Percentiles rank a stretch among this genome's conserved stretches.
These are phyloP conservation scores for Citrus australasica DNA, from an alignment of 345 rosid species.

Conservation along the genomic window DNA sequence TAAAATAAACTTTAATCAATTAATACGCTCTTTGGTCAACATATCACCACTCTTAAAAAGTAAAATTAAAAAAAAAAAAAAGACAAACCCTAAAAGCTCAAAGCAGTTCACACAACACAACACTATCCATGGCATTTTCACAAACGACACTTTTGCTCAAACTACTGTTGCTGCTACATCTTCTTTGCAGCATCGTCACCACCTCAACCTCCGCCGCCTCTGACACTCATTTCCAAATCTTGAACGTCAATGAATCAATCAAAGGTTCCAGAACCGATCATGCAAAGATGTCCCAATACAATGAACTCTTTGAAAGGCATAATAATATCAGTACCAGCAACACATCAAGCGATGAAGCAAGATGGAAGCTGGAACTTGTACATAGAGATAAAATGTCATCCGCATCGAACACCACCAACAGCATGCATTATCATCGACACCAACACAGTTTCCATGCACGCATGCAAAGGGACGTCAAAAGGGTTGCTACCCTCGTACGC, in stretches of 20 bases:
- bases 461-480: constrained; percentile 52
- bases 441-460: constrained; percentile 54
- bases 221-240: constrained; percentile 46
- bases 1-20: not conserved
- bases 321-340: not conserved
- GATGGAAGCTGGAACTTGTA: constrained; percentile 47
- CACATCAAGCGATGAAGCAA: not conserved
- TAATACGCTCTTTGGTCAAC: not conserved
- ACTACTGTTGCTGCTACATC: constrained; percentile 8
- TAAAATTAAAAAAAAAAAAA: not conserved
- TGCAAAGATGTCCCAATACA: constrained; percentile 24
- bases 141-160: constrained; percentile 1
- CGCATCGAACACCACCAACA: not conserved
- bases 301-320: constrained; percentile 21
- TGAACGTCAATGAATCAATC: constrained; percentile 41
- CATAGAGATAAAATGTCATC: constrained; percentile 58
- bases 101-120: not conserved
- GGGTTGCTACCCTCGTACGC: constrained; percentile 55
- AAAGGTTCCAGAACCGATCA: constrained; percentile 20
- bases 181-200: constrained; percentile 10
- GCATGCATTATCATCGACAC: constrained; percentile 31
- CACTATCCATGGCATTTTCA: constrained; percentile 20
- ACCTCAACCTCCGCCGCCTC: constrained; percentile 14
- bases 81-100: not conserved
- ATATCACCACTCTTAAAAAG: constrained; percentile 2